These are phyloP conservation scores for Vicia sativa DNA, from an alignment of 306 rosid species.

Conservation along the genomic window DNA sequence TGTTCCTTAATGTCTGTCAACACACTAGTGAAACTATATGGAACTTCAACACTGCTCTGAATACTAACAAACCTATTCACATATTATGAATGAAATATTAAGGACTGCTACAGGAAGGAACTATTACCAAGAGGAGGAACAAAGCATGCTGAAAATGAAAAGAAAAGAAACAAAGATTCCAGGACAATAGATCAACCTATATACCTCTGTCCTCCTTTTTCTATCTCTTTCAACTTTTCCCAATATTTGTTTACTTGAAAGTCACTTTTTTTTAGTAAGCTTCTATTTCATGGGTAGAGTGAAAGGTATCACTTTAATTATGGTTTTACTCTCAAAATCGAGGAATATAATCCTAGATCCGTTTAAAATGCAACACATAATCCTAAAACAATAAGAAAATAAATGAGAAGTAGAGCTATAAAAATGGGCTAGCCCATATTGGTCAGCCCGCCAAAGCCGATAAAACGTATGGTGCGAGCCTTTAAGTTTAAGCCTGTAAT, in stretches of 20 bases:
- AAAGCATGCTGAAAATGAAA: not conserved
- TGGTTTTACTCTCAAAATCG: constrained; percentile 1
- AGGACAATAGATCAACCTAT: constrained; percentile 8
- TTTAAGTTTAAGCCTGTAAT: too few species aligned
- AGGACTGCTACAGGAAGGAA: constrained; percentile 3
- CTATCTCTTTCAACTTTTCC: constrained; percentile 30
- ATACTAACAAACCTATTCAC: constrained; percentile 8
- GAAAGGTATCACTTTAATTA: not conserved
- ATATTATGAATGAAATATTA: constrained; percentile 8
- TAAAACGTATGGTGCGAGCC: too few species aligned
- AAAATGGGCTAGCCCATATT: too few species aligned
- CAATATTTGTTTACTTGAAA: constrained; percentile 2
- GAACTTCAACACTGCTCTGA: not conserved
- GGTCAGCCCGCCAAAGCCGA: too few species aligned
- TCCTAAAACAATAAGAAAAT: constrained; percentile 15
- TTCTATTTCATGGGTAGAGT: constrained; percentile 2
- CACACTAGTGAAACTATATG: constrained; percentile 25
- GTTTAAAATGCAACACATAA: not conserved
- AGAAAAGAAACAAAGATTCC: constrained; percentile 22
- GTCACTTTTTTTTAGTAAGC: not conserved
- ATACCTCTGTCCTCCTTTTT: constrained; percentile 12
- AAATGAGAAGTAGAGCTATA: not conserved
- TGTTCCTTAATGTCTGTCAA: not conserved
- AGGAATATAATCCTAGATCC: not conserved
- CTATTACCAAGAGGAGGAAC: not conserved